Base-by-base conservation (phyloP, 768 basidiomycete species). In the Neoboletus subvelutipes region DNA sequence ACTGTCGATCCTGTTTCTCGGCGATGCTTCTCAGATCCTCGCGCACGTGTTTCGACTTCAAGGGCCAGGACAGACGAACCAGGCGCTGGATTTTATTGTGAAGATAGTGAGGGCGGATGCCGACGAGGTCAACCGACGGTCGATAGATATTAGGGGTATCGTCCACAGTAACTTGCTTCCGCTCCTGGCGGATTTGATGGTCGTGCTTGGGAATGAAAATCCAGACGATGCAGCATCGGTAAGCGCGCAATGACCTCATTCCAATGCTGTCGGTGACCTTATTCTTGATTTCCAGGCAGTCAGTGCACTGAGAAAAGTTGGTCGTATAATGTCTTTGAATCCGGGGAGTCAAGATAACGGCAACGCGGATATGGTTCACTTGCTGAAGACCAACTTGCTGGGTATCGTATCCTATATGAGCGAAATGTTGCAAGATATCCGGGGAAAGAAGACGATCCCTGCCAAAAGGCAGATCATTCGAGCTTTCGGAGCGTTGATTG, bases 381-480 rank as follows among this genome's bases (percentile, higher is more conserved):
- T 94, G 54, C 75, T 98, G 47, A 86, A 87, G 70, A 77, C 76
- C 9, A 81, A 92, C 60, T 87, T 95, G 75, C 81, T 97, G 7
- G 95, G 91, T 1, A 78, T 98, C 53, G 86, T 98, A 20, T 85
- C 91, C 0, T 79, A 86, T 60, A 81, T 97, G 64, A 95, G 90
- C 63, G 92, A 94, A 33, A 84, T 88, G 73, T 73, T 98, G 51
- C 92, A 93, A 67, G 94, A 94, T 57, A 78, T 88, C 1, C 83
- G 86, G 24, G 90, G 90, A 5, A 92, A 89, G 72, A 88, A 88
- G 62, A 76, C 86, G 0, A 76, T 83, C 0, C 73, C 75, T 10
- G 78, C 79, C 34, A 98, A 97, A 72, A 80, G 81, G 54, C 85
- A 85, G 67, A 88, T 96, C 56, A 76, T 98, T 47, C 82, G 89